Percentiles rank a stretch among this genome's conserved stretches.
phyloP scores from a whole-genome alignment of 345 rosid species.

The Luvunga scandens region DNA sequence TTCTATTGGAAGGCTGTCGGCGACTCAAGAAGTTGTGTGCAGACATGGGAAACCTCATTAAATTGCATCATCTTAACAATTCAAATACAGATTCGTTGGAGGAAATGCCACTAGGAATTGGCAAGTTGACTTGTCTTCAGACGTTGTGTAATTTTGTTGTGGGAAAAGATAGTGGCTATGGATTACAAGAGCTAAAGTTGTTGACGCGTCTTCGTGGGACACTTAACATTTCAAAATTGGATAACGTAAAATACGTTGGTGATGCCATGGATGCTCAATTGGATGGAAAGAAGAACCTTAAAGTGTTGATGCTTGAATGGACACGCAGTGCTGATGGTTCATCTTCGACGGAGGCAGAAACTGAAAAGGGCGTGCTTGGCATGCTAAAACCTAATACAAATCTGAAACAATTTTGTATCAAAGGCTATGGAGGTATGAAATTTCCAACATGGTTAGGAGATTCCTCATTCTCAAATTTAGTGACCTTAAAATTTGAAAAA shows the following conservation, averaged over 20 bases:
- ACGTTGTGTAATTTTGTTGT: too few species aligned
- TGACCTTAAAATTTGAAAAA: rapidly evolving
- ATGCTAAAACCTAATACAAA: background rate
- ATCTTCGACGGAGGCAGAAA: background rate
- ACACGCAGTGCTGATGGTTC: too few species aligned
- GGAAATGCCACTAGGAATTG: too few species aligned
- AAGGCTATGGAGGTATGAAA: background rate
- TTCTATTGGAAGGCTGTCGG: background rate
- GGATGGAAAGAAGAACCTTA: background rate
- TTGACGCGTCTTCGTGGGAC: rapidly evolving
- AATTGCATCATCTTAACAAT: too few species aligned
- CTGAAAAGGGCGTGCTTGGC: background rate
- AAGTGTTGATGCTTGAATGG: slow-evolving; percentile 14
- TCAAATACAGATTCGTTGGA: too few species aligned
- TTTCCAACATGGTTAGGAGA: slow-evolving; percentile 14
- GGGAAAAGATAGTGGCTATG: too few species aligned
- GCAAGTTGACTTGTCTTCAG: too few species aligned
- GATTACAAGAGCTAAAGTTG: rapidly evolving
- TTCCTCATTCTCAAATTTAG: too few species aligned
- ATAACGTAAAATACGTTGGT: rapidly evolving
- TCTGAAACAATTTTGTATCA: background rate
- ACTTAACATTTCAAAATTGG: too few species aligned
- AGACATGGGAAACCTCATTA: too few species aligned
- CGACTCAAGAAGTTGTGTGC: background rate
- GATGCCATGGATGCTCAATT: rapidly evolving